These are phyloP conservation scores for Cyclocybe cylindracea DNA, from an alignment of 768 basidiomycete genomes.

Conservation along the genomic window DNA sequence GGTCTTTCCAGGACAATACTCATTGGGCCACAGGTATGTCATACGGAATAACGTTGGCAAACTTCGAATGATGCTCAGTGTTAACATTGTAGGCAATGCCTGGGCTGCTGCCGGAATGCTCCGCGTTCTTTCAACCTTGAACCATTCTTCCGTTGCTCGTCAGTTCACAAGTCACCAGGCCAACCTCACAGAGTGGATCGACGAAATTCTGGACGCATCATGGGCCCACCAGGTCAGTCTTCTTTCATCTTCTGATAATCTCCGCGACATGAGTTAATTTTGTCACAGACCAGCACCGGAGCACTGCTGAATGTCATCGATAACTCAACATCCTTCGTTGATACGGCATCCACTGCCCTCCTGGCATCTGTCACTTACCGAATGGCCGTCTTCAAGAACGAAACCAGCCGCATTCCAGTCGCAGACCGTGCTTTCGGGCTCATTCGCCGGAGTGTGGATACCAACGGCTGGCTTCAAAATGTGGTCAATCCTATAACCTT, in stretches of 20 bases:
- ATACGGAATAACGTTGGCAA: neutral
- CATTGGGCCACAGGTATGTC: conserved; percentile 59
- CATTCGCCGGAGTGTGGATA: conserved; percentile 37
- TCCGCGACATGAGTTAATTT: neutral
- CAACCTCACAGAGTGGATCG: conserved; percentile 53
- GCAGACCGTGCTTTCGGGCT: conserved; percentile 42
- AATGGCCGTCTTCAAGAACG: conserved; percentile 43
- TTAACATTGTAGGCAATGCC: conserved; percentile 45
- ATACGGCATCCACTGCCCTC: conserved; percentile 57
- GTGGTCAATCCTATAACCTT: conserved; percentile 55
- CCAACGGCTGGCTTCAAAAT: conserved; percentile 43
- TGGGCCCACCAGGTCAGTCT: conserved; percentile 44
- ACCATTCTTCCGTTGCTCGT: conserved; percentile 39
- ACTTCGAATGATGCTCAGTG: neutral
- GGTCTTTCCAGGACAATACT: conserved; percentile 43
- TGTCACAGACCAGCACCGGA: conserved; percentile 38
- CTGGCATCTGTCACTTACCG: conserved; percentile 59
- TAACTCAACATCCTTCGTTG: conserved; percentile 49
- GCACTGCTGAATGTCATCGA: conserved; percentile 56
- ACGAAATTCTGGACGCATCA: conserved; percentile 47
- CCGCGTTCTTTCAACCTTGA: conserved; percentile 55
- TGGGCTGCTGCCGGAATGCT: conserved; percentile 73
- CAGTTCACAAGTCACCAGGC: conserved; percentile 38
- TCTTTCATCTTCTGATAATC: neutral
- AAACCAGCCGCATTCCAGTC: conserved; percentile 33